Conservation (phyloP, 805 yeast genomes). For the Yamadazyma sp. region DNA sequence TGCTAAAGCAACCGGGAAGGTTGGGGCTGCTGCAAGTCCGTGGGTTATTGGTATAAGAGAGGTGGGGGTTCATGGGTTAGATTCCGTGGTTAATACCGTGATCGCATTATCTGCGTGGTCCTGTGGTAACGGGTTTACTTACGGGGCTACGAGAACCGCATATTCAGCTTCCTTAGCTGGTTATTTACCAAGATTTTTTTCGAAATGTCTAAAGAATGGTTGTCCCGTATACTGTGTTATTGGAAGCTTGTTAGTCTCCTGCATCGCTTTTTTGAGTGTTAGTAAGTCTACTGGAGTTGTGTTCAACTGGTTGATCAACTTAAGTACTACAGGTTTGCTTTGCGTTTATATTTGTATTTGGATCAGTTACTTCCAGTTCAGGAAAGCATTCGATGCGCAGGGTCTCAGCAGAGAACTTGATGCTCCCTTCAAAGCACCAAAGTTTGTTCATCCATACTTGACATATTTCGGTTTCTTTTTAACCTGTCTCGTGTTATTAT, state of each 20-base stretch:
- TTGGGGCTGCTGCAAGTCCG: constrained; percentile 43
- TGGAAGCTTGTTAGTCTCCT: constrained; percentile 20
- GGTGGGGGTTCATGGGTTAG: constrained; percentile 37
- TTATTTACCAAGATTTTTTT: constrained; percentile 33
- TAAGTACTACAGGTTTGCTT: constrained; percentile 35
- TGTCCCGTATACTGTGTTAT: constrained; percentile 33
- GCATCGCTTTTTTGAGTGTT: constrained; percentile 32
- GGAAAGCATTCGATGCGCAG: constrained; percentile 29
- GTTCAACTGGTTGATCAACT: constrained; percentile 39
- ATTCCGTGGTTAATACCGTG: constrained; percentile 34
- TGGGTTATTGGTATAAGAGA: constrained; percentile 38
- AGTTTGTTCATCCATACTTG: constrained; percentile 26
- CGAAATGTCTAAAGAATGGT: constrained; percentile 33
- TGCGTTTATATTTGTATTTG: constrained; percentile 31
- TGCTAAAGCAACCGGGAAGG: constrained; percentile 21
- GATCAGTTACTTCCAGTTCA: constrained; percentile 33
- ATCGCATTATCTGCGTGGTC: constrained; percentile 38
- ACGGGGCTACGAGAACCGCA: constrained; percentile 35
- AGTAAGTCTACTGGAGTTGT: constrained; percentile 27
- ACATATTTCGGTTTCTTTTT: constrained; percentile 26
- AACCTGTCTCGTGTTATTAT: constrained; percentile 27
- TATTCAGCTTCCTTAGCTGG: constrained; percentile 38
- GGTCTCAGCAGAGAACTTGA: constrained; percentile 19
- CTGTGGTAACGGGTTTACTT: constrained; percentile 37
- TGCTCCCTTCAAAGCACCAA: constrained; percentile 21